Percentiles rank a stretch among this genome's conserved stretches.
Conservation (phyloP, 2,329 filamentous ascomycete species). For the Xylariomycetidae sp. region DNA sequence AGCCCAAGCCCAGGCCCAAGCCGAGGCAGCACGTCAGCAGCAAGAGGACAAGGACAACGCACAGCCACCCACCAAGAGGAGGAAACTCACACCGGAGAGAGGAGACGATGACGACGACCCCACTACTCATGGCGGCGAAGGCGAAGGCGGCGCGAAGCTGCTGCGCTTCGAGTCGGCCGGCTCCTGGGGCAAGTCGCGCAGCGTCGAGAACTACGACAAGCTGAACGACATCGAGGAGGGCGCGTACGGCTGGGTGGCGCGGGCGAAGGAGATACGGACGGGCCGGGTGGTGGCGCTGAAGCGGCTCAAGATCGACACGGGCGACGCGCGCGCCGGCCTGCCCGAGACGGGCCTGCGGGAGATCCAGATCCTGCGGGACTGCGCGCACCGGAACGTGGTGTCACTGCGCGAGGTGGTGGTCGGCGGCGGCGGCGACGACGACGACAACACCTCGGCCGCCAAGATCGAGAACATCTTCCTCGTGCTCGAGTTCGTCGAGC, state of each 20-base stretch:
- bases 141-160: conserved; percentile 44
- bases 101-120: conserved; percentile 18
- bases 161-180: conserved; percentile 63
- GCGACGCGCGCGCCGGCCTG: conserved; percentile 68
- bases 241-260: conserved; percentile 89
- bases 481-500: conserved; percentile 96
- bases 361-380: conserved; percentile 84
- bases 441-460: neutral
- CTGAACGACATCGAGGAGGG: conserved; percentile 98
- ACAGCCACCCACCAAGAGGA: conserved; percentile 57
- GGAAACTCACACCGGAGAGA: conserved; percentile 48
- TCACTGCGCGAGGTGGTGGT: conserved; percentile 78
- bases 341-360: conserved; percentile 90
- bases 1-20: conserved; percentile 29
- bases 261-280: conserved; percentile 69
- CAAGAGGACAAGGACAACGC: conserved; percentile 22
- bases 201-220: conserved; percentile 83
- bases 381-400: conserved; percentile 79
- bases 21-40: conserved; percentile 25
- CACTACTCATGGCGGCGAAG: conserved; percentile 7
- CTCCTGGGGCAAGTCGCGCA: conserved; percentile 65
- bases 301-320: conserved; percentile 81
- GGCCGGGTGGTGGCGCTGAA: conserved; percentile 87
- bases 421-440: conserved; percentile 53
- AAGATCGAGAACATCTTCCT: conserved; percentile 67